Evolutionary conservation across 1,284 basidiomycete genomes (phyloP), one percentile per base, ranked within the genome.

Genomic region (Erythrobasidium hasegawianum): DNA sequence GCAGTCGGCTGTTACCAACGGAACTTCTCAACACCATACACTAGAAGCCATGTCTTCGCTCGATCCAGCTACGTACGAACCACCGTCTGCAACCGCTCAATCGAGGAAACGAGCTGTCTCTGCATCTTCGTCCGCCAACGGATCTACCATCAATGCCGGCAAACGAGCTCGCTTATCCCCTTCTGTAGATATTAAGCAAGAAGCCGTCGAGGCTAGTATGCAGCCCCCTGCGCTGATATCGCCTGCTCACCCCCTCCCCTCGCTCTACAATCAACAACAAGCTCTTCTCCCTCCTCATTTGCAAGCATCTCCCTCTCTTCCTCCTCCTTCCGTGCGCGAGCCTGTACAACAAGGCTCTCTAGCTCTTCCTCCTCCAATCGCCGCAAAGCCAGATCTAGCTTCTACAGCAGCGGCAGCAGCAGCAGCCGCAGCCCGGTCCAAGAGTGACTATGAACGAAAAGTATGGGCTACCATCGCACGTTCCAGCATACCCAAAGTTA

Each of bases 381-480:
- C 49, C 14, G 7, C 50, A 29, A 61, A 54, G 43, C 39, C 29
- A 27, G 11, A 40, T 58, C 57, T 43, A 49, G 18, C 26, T 2
- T 49, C 56, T 7, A 55, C 61, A 29, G 61, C 41, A 41, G 18
- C 50, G 38, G 33, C 57, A 47, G 41, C 53, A 20, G 52, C 58
- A 14, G 54, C 49, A 57, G 39, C 64, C 26, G 33, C 11, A 5
- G 33, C 33, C 33, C 33, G 33, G 10, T n/a, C 33, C 26, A 29
- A 40, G 26, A n/a, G 16, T 33, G 55, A 57, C 29, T 20, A 33
- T 14, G 57, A 67, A 50, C 40, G 57, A 22, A 67, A 67, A 47
- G 57, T 74, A 5, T 75, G 73, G 73, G 61, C 64, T 8, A 71
- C 72, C 33, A 70, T 75, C n/a, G 72, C 73, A 2, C 67, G 64